Evolutionary conservation across 768 basidiomycete species (phyloP).

Genomic region (Leccinum fibrillosum): DNA sequence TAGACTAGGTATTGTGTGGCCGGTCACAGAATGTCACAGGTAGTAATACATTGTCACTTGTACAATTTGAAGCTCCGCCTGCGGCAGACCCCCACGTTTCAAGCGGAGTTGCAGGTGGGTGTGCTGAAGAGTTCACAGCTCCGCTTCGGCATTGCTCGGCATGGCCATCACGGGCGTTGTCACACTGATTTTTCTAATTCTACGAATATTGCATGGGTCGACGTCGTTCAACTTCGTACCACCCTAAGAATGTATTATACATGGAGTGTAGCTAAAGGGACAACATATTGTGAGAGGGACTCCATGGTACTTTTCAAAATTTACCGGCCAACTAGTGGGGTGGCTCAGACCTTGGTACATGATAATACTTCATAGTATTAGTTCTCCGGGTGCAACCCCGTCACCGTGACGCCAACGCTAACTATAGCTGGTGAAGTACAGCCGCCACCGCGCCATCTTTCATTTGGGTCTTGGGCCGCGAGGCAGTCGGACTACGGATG

Average conservation of each 20-base stretch:
- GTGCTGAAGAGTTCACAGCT: not conserved
- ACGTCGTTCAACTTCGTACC: not conserved
- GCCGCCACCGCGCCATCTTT: conserved; percentile 1
- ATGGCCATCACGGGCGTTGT: not conserved
- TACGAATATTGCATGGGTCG: not conserved
- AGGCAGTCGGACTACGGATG: conserved; percentile 13
- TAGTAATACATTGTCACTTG: too few relatives aligned
- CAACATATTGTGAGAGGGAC: not conserved
- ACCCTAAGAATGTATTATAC: not conserved
- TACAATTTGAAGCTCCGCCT: too few relatives aligned
- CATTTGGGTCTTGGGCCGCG: conserved; percentile 10
- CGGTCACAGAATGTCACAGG: too few relatives aligned
- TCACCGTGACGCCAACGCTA: too few relatives aligned
- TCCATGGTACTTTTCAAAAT: not conserved
- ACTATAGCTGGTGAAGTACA: not conserved
- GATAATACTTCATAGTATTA: too few relatives aligned
- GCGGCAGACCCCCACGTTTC: too few relatives aligned
- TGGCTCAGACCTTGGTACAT: too few relatives aligned
- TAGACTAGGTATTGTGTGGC: too few relatives aligned
- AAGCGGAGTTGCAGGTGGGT: too few relatives aligned
- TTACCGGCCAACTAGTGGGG: not conserved
- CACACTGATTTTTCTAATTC: not conserved
- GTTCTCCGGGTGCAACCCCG: too few relatives aligned
- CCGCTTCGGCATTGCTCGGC: not conserved
- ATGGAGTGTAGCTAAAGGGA: not conserved